These are phyloP conservation scores for Moesziomyces sp. DNA, from an alignment of 1,284 basidiomycete species.

Conservation along the genomic window DNA sequence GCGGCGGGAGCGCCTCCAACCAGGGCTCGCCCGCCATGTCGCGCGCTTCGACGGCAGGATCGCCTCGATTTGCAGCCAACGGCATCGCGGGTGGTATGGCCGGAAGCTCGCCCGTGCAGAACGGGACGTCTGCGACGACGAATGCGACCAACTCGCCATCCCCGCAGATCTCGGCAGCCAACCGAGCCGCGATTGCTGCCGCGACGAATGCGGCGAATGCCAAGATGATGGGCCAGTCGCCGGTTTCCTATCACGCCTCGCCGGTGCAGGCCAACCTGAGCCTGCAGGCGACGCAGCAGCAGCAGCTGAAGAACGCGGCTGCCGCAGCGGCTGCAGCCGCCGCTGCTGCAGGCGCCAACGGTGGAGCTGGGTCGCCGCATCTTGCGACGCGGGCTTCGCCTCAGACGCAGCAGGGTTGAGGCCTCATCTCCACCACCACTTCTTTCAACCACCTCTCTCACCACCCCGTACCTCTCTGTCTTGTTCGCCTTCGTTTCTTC, in stretches of 20 bases:
- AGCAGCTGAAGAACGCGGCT: constrained; percentile 41
- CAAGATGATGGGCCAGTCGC: constrained; percentile 44
- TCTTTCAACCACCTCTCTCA: constrained; percentile 9
- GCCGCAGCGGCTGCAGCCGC: constrained; percentile 25
- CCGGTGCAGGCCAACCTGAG: constrained; percentile 41
- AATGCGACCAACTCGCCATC: constrained; percentile 48
- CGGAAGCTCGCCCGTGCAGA: constrained; percentile 39
- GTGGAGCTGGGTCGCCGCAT: constrained; percentile 32
- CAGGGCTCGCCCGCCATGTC: constrained; percentile 49
- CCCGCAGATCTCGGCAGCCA: constrained; percentile 48
- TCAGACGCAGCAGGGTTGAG: constrained; percentile 43
- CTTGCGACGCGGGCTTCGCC: constrained; percentile 33
- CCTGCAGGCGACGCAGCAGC: constrained; percentile 38
- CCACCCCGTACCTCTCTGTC: constrained; percentile 1
- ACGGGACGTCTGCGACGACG: constrained; percentile 29
- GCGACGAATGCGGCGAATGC: constrained; percentile 40
- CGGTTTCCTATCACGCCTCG: constrained; percentile 40
- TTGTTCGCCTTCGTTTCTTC: constrained; percentile 37
- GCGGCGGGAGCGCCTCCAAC: constrained; percentile 32
- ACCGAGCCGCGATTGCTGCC: constrained; percentile 42
- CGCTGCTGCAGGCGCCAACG: constrained; percentile 31
- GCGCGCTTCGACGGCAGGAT: constrained; percentile 46
- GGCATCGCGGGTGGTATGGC: constrained; percentile 32
- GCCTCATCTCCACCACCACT: neutral
- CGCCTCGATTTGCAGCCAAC: constrained; percentile 42